Evolutionary conservation across 1,284 basidiomycete genomes (phyloP).

Genomic region (Takashimella tepidaria): DNA sequence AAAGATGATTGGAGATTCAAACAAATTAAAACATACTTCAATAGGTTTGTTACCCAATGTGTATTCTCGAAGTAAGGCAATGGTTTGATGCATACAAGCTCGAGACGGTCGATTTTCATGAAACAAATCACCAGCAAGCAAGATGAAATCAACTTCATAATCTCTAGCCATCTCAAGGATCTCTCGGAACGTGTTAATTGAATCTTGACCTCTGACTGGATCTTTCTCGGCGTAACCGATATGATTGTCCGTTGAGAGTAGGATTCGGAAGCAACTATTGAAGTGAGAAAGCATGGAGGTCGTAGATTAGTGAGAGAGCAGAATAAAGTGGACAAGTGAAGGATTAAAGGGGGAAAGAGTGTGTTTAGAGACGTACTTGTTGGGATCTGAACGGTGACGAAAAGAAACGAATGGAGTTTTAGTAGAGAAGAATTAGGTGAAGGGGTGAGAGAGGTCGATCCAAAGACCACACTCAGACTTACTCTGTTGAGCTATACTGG

Average conservation of each 20-base stretch:
- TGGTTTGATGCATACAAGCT: slow-evolving; percentile 80
- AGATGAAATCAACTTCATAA: slow-evolving; percentile 85
- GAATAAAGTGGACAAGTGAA: background rate
- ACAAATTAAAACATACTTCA: slow-evolving; percentile 21
- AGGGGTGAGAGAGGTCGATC: background rate
- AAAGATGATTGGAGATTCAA: background rate
- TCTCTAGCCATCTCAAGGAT: slow-evolving; percentile 86
- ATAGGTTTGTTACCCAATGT: slow-evolving; percentile 84
- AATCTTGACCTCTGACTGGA: slow-evolving; percentile 88
- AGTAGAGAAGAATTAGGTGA: slow-evolving; percentile 1
- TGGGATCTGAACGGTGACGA: slow-evolving; percentile 19
- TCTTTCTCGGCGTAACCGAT: slow-evolving; percentile 94
- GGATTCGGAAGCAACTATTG: slow-evolving; percentile 60
- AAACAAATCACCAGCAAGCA: slow-evolving; percentile 93
- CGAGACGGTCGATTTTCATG: slow-evolving; percentile 95
- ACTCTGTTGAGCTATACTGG: slow-evolving; percentile 31
- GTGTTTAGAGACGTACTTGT: slow-evolving; percentile 21
- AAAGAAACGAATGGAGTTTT: slow-evolving; percentile 5
- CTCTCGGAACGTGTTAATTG: slow-evolving; percentile 91
- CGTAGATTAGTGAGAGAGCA: background rate
- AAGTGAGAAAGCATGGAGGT: background rate
- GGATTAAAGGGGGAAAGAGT: background rate
- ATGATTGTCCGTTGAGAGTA: slow-evolving; percentile 92
- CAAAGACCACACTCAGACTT: slow-evolving; percentile 8
- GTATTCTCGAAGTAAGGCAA: slow-evolving; percentile 84